A percentile compares a stretch with the other conserved stretches of the same genome.
Evolutionary conservation across 1,139 yeast species (phyloP).

Genomic region (Magnusiomyces magnusii): DNA sequence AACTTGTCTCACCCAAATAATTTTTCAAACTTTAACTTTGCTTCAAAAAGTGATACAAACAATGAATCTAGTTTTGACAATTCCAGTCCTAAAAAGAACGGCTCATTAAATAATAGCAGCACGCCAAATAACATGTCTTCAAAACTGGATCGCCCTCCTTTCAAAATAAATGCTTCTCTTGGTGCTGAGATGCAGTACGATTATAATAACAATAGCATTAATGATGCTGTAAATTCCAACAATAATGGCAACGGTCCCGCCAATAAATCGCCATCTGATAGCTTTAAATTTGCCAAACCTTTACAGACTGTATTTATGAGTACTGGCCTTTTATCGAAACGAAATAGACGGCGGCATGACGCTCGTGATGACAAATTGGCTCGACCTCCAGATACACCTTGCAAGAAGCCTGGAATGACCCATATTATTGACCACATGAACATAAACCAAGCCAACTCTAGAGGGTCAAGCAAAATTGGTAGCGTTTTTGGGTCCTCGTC

Average conservation of each 20-base stretch:
- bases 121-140: background rate
- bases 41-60: background rate
- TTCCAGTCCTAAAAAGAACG: background rate
- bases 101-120: background rate
- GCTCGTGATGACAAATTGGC: conserved; percentile 19
- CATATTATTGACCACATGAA: conserved; percentile 9
- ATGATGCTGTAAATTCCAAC: background rate
- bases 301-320: conserved; percentile 78
- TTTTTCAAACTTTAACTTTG: conserved; percentile 3
- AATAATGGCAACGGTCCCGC: background rate
- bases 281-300: conserved; percentile 70
- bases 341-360: conserved; percentile 36
- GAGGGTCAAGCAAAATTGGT: background rate
- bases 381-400: conserved; percentile 70
- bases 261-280: conserved; percentile 35
- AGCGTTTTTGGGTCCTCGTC: background rate
- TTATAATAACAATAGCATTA: background rate
- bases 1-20: background rate
- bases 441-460: background rate
- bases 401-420: conserved; percentile 45
- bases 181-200: conserved; percentile 25
- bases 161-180: conserved; percentile 24
- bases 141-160: conserved; percentile 7
- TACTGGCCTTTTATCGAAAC: conserved; percentile 67
- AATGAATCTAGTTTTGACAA: background rate